Evolutionary conservation across 495 filamentous ascomycete genomes (phyloP).

Genomic region (Alectoria sarmentosa): DNA sequence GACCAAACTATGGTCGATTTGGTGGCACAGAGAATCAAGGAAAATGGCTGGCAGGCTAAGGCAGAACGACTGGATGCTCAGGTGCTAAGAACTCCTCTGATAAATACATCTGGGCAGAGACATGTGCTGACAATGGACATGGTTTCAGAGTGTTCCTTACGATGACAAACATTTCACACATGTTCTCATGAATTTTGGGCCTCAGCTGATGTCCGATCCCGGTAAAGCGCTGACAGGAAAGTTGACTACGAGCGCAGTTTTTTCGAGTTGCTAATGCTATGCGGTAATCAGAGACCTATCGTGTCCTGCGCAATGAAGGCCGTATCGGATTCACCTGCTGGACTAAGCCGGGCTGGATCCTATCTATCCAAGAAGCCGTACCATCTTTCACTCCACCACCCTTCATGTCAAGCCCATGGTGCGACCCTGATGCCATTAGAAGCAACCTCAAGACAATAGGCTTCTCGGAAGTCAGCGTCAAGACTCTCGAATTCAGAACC

Average conservation of each 20-base stretch:
- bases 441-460: neutral
- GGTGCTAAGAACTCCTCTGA: slow-evolving; percentile 5
- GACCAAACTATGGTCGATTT: slow-evolving; percentile 33
- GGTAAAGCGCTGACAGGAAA: slow-evolving; percentile 4
- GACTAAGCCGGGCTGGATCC: slow-evolving; percentile 9
- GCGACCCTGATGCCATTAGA: neutral
- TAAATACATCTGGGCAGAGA: no score
- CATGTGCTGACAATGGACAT: neutral
- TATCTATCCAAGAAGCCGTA: neutral
- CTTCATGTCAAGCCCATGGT: slow-evolving; percentile 13
- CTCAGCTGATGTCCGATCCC: slow-evolving; percentile 4
- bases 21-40: slow-evolving; percentile 26
- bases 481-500: neutral
- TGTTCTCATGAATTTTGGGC: slow-evolving; percentile 36
- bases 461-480: neutral
- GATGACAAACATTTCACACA: slow-evolving; percentile 31
- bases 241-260: neutral
- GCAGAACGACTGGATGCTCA: slow-evolving; percentile 34
- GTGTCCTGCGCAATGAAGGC: slow-evolving; percentile 28
- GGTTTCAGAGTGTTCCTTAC: slow-evolving; percentile 10
- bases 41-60: slow-evolving; percentile 32
- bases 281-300: neutral
- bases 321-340: slow-evolving; percentile 26
- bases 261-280: neutral
- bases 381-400: slow-evolving; percentile 11